phyloP scores from a whole-genome alignment of 2,329 filamentous ascomycete species.

The Parascedosporium putredinis region DNA sequence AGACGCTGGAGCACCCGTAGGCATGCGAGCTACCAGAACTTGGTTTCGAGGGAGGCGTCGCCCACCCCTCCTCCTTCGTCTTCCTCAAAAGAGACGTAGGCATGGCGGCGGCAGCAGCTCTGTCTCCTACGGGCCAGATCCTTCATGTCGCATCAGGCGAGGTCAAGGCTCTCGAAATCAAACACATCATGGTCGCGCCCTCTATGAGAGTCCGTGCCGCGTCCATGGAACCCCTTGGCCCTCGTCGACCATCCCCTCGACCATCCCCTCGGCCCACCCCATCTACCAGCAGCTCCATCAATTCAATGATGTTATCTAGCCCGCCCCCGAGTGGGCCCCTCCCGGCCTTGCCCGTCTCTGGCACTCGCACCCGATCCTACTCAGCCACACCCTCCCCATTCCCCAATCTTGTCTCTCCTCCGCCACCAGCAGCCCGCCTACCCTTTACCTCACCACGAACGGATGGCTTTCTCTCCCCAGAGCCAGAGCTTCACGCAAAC shows the following conservation, averaged over 20 bases:
- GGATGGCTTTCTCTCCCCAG: conserved; percentile 2
- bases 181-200: neutral
- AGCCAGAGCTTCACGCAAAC: neutral
- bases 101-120: neutral
- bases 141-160: neutral
- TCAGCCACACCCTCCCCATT: neutral
- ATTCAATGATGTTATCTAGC: neutral
- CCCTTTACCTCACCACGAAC: neutral
- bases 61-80: neutral
- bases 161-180: neutral
- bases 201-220: neutral
- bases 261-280: neutral
- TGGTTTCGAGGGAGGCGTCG: neutral
- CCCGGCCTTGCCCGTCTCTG: neutral
- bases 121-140: neutral
- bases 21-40: neutral
- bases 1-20: neutral
- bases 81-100: neutral
- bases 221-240: neutral
- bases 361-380: neutral
- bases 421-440: neutral
- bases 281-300: neutral
- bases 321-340: neutral
- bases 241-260: neutral
- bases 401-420: conserved; percentile 1